phyloP scores from a whole-genome alignment of 1,139 yeast species.

The Scheffersomyces insectosa region DNA sequence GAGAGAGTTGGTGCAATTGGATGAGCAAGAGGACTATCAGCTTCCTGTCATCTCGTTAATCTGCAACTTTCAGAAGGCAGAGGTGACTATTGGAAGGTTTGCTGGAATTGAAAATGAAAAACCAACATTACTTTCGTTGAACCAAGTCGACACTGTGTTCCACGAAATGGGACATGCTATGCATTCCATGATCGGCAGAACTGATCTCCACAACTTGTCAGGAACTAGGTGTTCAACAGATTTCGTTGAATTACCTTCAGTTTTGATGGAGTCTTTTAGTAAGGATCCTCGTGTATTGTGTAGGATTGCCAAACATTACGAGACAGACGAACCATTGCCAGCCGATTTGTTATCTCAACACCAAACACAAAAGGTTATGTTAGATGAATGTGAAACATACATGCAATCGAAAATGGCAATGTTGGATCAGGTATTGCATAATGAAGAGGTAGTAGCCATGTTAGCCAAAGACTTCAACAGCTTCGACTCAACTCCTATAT shows the following conservation, averaged over 20 bases:
- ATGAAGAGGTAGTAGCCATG: constrained; percentile 26
- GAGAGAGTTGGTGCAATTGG: constrained; percentile 52
- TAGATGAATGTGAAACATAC: constrained; percentile 74
- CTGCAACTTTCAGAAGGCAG: constrained; percentile 68
- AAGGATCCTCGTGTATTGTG: constrained; percentile 74
- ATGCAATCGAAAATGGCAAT: constrained; percentile 90
- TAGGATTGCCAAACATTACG: constrained; percentile 72
- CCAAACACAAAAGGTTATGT: constrained; percentile 51
- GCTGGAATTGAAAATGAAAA: constrained; percentile 24
- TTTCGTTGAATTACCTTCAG: constrained; percentile 94
- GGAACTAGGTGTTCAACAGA: constrained; percentile 97
- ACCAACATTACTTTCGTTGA: constrained; percentile 58
- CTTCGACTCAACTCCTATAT: constrained; percentile 57
- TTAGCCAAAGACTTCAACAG: constrained; percentile 9
- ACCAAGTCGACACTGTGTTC: constrained; percentile 89
- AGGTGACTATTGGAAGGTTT: constrained; percentile 23
- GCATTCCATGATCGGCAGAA: constrained; percentile 95
- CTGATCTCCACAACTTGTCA: constrained; percentile 84
- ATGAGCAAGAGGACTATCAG: constrained; percentile 56
- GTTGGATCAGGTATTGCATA: constrained; percentile 79
- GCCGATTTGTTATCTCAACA: constrained; percentile 48
- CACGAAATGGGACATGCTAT: constrained; percentile 99
- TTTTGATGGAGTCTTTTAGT: constrained; percentile 91
- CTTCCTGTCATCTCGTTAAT: constrained; percentile 87
- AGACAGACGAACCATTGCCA: constrained; percentile 66